Evolutionary conservation across 139 green algal genomes (phyloP), one percentile per base, ranked within the genome.

Genomic region (Picocystis salinarum): DNA sequence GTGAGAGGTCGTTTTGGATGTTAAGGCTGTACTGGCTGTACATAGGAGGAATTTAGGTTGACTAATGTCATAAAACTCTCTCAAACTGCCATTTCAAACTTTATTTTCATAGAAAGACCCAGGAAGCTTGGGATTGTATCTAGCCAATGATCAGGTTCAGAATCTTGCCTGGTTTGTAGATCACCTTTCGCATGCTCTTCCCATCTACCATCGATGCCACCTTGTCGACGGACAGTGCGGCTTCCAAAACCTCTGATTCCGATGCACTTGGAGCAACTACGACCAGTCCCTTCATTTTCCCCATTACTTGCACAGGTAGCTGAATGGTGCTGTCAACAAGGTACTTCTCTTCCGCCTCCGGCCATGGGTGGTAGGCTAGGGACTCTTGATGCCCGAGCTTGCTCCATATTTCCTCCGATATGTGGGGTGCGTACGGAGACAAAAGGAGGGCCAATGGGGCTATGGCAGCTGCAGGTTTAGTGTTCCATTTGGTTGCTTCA

Each of bases 371-470:
- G 47, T 95, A 91, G 6, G 85, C 55, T 19, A 93, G 53, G 3
- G 46, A 70, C 9, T 45, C 48, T 6, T 34, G 28, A 52, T 77
- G 46, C 3, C 86, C 85, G 24, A 90, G 36, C 46, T 53, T 39
- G 44, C 31, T 18, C 79, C 77, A 90, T 39, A 94, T 63, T 70
- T 93, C 77, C 62, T 95, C 88, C 5, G 80, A 75, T 3, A 96
- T 18, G 63, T 98, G 88, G 0, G 88, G 88, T 0, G 88, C 85
- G 45, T 94, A 95, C 5, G 88, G 83, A 19, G 82, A 58, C 22
- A 98, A 71, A 54, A 95, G 68, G 56, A 94, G 61, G 39, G 89
- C 53, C 52, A 97, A 85, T 15, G 79, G 69, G 56, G 80, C 54
- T 39, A 93, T 56, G 3, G 59, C 66, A 2, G 48, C 58, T 6